A percentile compares a stretch with the other conserved stretches of the same genome.
These are phyloP conservation scores for Daldinia caldariorum DNA, from an alignment of 495 filamentous ascomycete species.

Conservation along the genomic window DNA sequence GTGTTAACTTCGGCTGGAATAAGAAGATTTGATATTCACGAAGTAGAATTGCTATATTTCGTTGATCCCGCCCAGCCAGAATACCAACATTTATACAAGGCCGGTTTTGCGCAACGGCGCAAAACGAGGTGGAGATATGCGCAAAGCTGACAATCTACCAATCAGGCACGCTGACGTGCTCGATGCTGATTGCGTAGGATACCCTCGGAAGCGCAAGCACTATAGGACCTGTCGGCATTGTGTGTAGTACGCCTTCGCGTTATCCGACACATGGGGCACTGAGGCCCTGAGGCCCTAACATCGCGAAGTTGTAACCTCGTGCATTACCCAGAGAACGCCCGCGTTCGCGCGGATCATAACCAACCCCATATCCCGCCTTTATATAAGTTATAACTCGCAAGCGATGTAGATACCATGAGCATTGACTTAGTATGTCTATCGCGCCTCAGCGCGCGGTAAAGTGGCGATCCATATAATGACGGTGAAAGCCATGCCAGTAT, in stretches of 20 bases:
- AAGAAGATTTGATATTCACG: slow-evolving; percentile 13
- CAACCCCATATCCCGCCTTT: neutral
- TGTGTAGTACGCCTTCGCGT: slow-evolving; percentile 34
- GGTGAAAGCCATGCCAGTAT: slow-evolving; percentile 1
- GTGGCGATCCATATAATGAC: slow-evolving; percentile 25
- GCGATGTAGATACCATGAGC: slow-evolving; percentile 27
- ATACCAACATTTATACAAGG: slow-evolving; percentile 39
- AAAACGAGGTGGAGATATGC: slow-evolving; percentile 46
- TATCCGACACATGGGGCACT: slow-evolving; percentile 8
- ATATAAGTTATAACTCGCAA: slow-evolving; percentile 3
- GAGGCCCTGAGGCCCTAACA: neutral
- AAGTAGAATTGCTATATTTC: slow-evolving; percentile 13
- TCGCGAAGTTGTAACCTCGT: slow-evolving; percentile 18
- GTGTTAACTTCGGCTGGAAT: slow-evolving; percentile 8
- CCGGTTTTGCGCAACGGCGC: slow-evolving; percentile 46
- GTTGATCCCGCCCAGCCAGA: neutral
- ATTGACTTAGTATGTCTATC: slow-evolving; percentile 17
- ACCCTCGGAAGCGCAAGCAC: slow-evolving; percentile 19
- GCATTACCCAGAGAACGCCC: neutral
- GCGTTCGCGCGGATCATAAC: slow-evolving; percentile 10
- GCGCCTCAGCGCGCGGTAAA: slow-evolving; percentile 28
- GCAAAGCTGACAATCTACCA: slow-evolving; percentile 41
- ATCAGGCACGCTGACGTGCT: slow-evolving; percentile 38
- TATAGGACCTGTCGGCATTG: slow-evolving; percentile 20
- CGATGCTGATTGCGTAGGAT: slow-evolving; percentile 41